Evolutionary conservation across 176 grass and related monocot genomes (phyloP), one percentile per base, ranked within the genome.

Genomic region (Alloteropsis semialata): DNA sequence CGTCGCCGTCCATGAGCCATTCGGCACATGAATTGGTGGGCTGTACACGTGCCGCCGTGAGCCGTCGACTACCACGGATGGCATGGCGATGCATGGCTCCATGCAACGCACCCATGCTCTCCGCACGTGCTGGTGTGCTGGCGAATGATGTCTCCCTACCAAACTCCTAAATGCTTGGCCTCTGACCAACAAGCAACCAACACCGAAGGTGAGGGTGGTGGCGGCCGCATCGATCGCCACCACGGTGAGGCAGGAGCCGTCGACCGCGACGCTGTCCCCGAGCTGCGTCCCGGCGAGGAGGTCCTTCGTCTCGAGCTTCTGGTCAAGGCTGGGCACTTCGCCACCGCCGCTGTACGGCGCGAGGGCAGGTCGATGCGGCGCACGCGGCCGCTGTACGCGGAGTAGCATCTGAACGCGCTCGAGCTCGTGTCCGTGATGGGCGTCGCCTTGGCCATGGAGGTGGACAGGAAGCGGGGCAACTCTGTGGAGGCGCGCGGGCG

Each of bases 241-340:
- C 21, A 97, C 94, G 65, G 94, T 97, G 77, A 97, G 86, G 86
- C 92, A 97, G 10, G 92, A 83, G 4, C 94, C 94, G 28, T 94
- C 91, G 7, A 97, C 68, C 12, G 92, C 89, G 32, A 97, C 83
- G 80, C 92, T 97, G 87, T 97, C 94, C 6, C 92, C 94, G n/a
- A 94, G 88, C 43, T 82, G 70, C 38, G 87, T 91, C 21, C 94
- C 94, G 1, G 76, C 72, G 56, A 97, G 87, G 80, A 97, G 85
- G 54, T 65, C 54, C 63, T 48, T 82, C 1, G 92, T 84, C 32
- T 87, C 87, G 13, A 97, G 85, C 36, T 76, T 71, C 70, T 94
- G 79, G 78, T 92, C 82, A 15, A 92, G 84, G 5, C 87, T 89
- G 8, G 85, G 78, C 4, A 85, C 81, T 1, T 61, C 87, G 8